Base-by-base conservation (phyloP, 257 asterid genomes). In the Lavandula angustifolia region DNA sequence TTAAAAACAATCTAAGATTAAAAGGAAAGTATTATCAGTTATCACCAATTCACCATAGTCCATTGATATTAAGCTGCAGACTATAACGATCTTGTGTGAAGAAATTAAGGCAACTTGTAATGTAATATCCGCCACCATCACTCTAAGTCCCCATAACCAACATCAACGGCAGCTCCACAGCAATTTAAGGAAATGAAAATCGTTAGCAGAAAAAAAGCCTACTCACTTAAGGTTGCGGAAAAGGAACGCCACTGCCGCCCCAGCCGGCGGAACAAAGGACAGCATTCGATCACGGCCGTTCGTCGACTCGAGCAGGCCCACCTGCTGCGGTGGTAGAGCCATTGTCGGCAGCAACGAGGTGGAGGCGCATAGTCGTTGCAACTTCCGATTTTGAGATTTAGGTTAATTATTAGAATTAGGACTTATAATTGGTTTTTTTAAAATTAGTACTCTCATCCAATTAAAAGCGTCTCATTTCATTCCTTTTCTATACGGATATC, bases 191-290 rank as follows among this genome's bases (percentile, higher is more conserved):
- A 27, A 27, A 52, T 52, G 34, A 52, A 31, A 31, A 53, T 37
- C 41, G 8, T 7, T 1, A 52, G 10, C 35, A 27, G 6, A 2
- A 27, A 51, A 51, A 10, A 35, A 12, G 48, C 14, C 9, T 18
- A 49, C 69, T 64, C 60, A 64, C 60, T 50, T 22, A 5, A 37
- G 40, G 27, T 50, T 35, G 14, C 3, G 35, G 40, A 37, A 2
- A 34, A 50, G 32, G 29, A 64, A 11, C 40, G 33, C 60, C 38
- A 14, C 38, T 37, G 14, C n/a, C 14, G 51, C 69, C 33, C 51
- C 51, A 18, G 33, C 60, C 44, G 13, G 22, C 27, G 31, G 62
- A 55, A 31, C 38, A 42, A 11, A n/a, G 13, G 29, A 11, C 17
- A 31, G 9, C 37, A 38, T n/a, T 6, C 29, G 27, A 54, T 54